Conservation (phyloP, 768 basidiomycete species). For the Russula lepida region DNA sequence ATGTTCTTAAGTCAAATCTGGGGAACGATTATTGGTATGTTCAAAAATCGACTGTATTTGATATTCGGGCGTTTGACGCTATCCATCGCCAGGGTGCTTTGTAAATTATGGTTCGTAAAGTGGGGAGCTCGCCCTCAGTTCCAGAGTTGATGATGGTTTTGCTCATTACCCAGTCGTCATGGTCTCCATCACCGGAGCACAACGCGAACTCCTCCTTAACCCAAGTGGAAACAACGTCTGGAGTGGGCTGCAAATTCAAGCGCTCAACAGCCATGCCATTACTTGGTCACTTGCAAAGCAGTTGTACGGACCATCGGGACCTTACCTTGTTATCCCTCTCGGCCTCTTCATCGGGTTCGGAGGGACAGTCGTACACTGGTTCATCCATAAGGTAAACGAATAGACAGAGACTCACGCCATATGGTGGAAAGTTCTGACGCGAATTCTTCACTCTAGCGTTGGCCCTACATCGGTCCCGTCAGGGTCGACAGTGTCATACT, state of each 20-base stretch:
- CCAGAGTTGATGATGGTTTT: conserved; percentile 19
- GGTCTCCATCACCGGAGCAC: conserved; percentile 43
- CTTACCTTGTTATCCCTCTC: conserved; percentile 50
- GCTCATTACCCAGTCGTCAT: conserved; percentile 40
- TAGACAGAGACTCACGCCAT: neutral
- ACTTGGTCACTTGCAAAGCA: conserved; percentile 58
- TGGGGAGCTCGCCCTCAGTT: conserved; percentile 5
- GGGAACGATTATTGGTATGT: conserved; percentile 48
- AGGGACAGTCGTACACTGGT: conserved; percentile 45
- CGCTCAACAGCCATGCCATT: conserved; percentile 48
- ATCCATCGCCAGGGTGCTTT: conserved; percentile 21
- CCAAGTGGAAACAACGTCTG: conserved; percentile 54
- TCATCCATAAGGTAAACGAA: conserved; percentile 39
- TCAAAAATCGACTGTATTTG: neutral
- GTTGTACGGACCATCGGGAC: conserved; percentile 45
- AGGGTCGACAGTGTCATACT: conserved; percentile 43
- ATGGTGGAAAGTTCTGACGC: neutral
- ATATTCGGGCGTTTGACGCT: neutral
- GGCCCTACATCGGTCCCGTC: conserved; percentile 47
- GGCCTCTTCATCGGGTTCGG: conserved; percentile 46
- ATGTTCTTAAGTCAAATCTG: conserved; percentile 60
- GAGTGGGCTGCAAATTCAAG: conserved; percentile 34
- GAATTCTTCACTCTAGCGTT: conserved; percentile 32
- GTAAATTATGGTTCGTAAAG: conserved; percentile 30
- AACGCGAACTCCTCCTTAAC: conserved; percentile 44